Evolutionary conservation across 192 early-diverging fungal species (phyloP).

Genomic region (Powellomyces hirtus): DNA sequence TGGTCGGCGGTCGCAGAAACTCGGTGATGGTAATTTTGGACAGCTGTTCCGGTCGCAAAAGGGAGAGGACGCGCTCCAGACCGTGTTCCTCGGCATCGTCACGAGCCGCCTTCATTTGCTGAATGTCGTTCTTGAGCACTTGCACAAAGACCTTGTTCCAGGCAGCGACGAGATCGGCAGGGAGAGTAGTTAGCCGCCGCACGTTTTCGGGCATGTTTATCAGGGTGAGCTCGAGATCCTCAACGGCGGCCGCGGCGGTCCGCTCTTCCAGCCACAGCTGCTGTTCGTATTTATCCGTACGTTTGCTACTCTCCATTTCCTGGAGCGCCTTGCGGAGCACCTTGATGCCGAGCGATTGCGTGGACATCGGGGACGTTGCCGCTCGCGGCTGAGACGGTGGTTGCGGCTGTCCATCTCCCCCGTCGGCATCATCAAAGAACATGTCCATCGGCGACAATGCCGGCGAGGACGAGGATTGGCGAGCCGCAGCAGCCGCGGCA

Average conservation of each 20-base stretch:
- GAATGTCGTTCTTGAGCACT: conserved; percentile 69
- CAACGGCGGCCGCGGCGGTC: conserved; percentile 71
- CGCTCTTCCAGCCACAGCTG: conserved; percentile 82
- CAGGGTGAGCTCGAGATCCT: conserved; percentile 55
- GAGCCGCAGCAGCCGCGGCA: neutral
- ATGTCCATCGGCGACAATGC: neutral
- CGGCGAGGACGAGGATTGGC: neutral
- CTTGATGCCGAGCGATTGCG: conserved; percentile 68
- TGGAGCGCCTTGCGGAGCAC: conserved; percentile 73
- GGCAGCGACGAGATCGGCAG: conserved; percentile 44
- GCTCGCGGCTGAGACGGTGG: neutral
- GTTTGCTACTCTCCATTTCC: conserved; percentile 25
- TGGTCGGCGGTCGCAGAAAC: conserved; percentile 55
- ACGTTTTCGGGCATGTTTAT: conserved; percentile 47
- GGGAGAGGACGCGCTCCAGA: conserved; percentile 64
- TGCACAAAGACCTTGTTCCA: conserved; percentile 76
- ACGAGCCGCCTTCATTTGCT: conserved; percentile 39
- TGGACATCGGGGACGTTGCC: conserved; percentile 25
- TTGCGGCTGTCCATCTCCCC: no score
- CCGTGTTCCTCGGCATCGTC: conserved; percentile 50
- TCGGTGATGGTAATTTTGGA: conserved; percentile 83
- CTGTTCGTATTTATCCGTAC: conserved; percentile 60
- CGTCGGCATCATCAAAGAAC: conserved; percentile 12
- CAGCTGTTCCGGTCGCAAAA: conserved; percentile 69
- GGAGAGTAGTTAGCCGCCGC: conserved; percentile 56